phyloP scores from a whole-genome alignment of 768 basidiomycete genomes.

The Lentinula detonsa region DNA sequence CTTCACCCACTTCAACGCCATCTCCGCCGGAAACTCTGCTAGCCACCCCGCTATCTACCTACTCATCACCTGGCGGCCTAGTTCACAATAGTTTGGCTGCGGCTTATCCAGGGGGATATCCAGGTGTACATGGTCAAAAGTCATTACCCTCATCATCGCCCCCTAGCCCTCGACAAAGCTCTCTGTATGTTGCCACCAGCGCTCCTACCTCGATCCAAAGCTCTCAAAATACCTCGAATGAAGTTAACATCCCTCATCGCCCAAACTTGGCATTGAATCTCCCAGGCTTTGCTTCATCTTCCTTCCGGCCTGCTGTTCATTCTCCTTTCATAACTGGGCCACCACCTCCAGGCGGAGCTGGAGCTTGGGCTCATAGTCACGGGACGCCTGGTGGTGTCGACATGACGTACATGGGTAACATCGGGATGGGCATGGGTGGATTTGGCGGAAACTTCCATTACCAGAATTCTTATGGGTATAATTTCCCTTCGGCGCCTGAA shows the following conservation, averaged over 20 bases:
- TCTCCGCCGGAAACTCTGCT: conserved; percentile 42
- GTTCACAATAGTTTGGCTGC: conserved; percentile 5
- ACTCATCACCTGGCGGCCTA: conserved; percentile 31
- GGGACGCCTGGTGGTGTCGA: conserved; percentile 5
- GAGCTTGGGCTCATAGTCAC: not conserved
- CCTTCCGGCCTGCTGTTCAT: not conserved
- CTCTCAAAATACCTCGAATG: not conserved
- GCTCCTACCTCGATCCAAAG: not conserved
- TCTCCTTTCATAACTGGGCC: conserved; percentile 2
- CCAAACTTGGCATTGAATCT: conserved; percentile 1
- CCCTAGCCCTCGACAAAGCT: not conserved
- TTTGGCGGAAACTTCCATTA: conserved; percentile 11
- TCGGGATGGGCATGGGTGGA: conserved; percentile 39
- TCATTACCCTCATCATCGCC: not conserved
- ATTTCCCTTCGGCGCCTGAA: not conserved
- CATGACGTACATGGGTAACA: conserved; percentile 11
- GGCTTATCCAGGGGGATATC: conserved; percentile 7
- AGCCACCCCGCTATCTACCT: conserved; percentile 40
- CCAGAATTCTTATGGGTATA: conserved; percentile 2
- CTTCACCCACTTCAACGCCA: conserved; percentile 34
- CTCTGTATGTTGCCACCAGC: not conserved
- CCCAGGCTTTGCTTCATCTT: not conserved
- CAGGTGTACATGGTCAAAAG: not conserved
- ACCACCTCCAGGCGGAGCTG: not conserved
- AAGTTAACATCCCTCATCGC: not conserved